Percentiles rank a stretch among this genome's conserved stretches.
phyloP scores from a whole-genome alignment of 1,284 basidiomycete species.

The Kalmanozyma brasiliensis region DNA sequence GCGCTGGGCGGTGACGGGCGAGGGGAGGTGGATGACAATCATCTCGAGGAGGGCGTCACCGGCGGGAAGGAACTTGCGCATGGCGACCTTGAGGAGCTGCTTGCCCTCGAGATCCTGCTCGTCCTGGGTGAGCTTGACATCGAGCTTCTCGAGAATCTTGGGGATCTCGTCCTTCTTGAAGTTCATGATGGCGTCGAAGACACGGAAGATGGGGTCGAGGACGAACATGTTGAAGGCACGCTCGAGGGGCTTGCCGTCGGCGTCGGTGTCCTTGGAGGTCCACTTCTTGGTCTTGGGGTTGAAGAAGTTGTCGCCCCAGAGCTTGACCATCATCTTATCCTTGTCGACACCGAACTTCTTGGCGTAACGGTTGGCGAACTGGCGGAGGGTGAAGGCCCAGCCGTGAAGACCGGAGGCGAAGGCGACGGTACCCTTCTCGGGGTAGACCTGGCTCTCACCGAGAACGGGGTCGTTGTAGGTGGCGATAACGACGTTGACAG shows the following conservation, averaged over 20 bases:
- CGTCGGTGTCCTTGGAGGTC: constrained; percentile 81
- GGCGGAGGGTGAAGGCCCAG: constrained; percentile 98
- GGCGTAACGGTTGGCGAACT: constrained; percentile 93
- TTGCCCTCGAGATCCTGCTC: constrained; percentile 98
- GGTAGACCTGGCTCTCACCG: constrained; percentile 99
- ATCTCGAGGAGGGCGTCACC: constrained; percentile 99
- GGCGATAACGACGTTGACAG: constrained; percentile 97
- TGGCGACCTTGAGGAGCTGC: constrained; percentile 94
- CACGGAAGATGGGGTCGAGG: constrained; percentile 98
- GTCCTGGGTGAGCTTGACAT: constrained; percentile 86
- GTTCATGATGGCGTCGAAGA: constrained; percentile 99
- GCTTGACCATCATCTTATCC: constrained; percentile 96
- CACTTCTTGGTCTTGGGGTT: constrained; percentile 98
- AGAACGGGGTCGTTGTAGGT: constrained; percentile 95
- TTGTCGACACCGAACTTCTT: constrained; percentile 99
- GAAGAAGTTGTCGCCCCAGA: constrained; percentile 99
- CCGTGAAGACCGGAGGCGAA: constrained; percentile 99
- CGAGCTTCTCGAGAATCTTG: constrained; percentile 94
- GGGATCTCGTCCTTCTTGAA: constrained; percentile 94
- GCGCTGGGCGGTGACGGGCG: constrained; percentile 93
- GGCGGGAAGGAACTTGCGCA: constrained; percentile 99
- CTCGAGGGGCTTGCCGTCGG: constrained; percentile 86
- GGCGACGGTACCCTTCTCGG: constrained; percentile 97
- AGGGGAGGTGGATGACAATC: constrained; percentile 96
- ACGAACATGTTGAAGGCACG: constrained; percentile 78